Base-by-base conservation (phyloP, 306 rosid genomes). In the Cajanus cajan region DNA sequence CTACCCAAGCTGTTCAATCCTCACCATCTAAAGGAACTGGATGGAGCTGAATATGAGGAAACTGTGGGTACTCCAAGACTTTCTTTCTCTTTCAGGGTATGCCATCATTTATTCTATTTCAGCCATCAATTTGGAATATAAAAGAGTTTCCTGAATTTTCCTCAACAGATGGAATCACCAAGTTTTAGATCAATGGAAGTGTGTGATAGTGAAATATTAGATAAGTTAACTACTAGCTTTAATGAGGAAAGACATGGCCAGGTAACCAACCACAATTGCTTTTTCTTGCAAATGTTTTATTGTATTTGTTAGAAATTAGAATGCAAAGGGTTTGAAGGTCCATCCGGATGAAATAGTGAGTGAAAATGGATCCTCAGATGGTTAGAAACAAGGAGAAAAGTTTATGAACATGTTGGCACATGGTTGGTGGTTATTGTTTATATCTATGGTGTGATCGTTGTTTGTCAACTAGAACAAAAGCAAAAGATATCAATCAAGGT, bases 41-140 rank as follows among this genome's bases (percentile, higher is more conserved):
- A 93, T 31, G 96, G 94, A 2, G 93, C 94, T 39, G 98, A 91
- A 64, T 93, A 90, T 75, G 96, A 93, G 82, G 94, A 93, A 87
- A 79, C 89, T 18, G 79, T 84, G 5, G 90, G 86, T 66, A 80
- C 90, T 75, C 87, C 87, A 10, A 40, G 39, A 66, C 77, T 33
- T 34, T 83, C 87, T 54, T 82, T 83, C 75, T 77, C 91, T 76
- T 71, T 75, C 28, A 76, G 40, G 83, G 97, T 91, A 88, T 44
- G 57, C 4, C 12, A 73, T 75, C 72, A 37, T 73, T 8, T 19
- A n/a, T 40, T 51, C 47, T 45, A 66, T 63, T 41, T 47, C 6
- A 41, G 1, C 48, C 25, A 21, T 43, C 64, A 25, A 50, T 58
- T 8, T 68, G 25, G 4, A 9, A 54, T 40, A 40, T 19, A 9